Percentiles rank a stretch among this genome's conserved stretches.
Conservation (phyloP, 345 rosid genomes). For the Ailanthus altissimus region DNA sequence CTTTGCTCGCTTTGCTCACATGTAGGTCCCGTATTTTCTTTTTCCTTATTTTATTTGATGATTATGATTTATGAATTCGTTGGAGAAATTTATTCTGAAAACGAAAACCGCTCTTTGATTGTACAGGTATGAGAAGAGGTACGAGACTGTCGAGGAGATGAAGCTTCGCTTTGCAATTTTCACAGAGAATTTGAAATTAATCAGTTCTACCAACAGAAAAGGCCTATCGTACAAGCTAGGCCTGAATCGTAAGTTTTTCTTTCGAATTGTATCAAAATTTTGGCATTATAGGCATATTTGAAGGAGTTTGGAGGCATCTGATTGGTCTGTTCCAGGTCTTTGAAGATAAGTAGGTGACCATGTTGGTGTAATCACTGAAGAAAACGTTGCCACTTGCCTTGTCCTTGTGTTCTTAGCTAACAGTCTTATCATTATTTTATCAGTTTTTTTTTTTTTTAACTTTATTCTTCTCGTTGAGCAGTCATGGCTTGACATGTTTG, state of each 20-base stretch:
- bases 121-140: conserved; percentile 68
- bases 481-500: too few relatives aligned
- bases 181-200: conserved; percentile 68
- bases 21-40: conserved; percentile 30
- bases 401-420: too few relatives aligned
- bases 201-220: conserved; percentile 72
- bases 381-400: too few relatives aligned
- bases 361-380: too few relatives aligned
- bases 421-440: too few relatives aligned
- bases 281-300: not conserved
- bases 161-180: conserved; percentile 72
- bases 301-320: not conserved
- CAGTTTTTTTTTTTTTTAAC: too few relatives aligned
- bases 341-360: too few relatives aligned
- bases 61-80: not conserved
- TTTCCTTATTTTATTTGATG: not conserved
- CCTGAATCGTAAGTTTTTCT: conserved; percentile 60
- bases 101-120: not conserved
- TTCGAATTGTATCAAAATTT: not conserved
- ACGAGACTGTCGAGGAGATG: conserved; percentile 68
- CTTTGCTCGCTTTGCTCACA: conserved; percentile 76
- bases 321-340: not conserved
- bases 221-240: conserved; percentile 66
- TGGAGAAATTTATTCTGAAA: not conserved
- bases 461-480: too few relatives aligned